Base-by-base conservation (phyloP, 208 protist species). In the Crithidia bombi region DNA sequence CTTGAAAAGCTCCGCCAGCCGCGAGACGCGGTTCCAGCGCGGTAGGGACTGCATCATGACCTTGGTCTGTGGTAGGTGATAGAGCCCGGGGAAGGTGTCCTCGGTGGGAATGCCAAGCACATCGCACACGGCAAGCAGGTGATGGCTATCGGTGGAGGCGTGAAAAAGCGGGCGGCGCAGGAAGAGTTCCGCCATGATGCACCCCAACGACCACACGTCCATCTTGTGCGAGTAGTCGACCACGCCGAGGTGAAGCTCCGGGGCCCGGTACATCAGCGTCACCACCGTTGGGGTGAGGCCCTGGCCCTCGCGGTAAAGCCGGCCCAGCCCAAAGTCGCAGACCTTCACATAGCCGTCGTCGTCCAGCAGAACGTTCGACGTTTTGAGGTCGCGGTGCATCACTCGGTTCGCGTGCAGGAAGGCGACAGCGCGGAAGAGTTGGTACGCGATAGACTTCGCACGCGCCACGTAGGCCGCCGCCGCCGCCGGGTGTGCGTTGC, bases 131-230 rank as follows among this genome's bases (percentile, higher is more conserved):
- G 81, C 82, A n/a, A 75, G 76, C 14, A 98, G 81, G 66, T 98
- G 92, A 50, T 94, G 86, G 30, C 77, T 69, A 56, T 99, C 96
- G 1, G 58, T 78, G n/a, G 78, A 69, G 10, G 94, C 92, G 35
- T 69, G 78, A 43, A 99, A 99, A 15, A 99, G 87, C 9, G 98
- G 98, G 41, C 91, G 81, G 38, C 98, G 97, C 4, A 99, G 66
- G 49, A 99, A 92, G 15, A 99, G 75, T 82, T 99, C 98, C 5
- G 97, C 98, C 38, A 99, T 78, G 30, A 99, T 98, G 86, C 98
- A 99, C 19, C 95, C 98, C 5, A 88, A 64, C 14, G 95, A 98
- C 97, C 96, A 99, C 19, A 98, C 84, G 79, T 98, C 97, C 75
- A 99, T 95, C 23, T 91, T 81, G 46, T 96, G 89, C 1, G 94